Base-by-base conservation (phyloP, 352 stramenopile species). In the Phytophthora fragariaefolia region DNA sequence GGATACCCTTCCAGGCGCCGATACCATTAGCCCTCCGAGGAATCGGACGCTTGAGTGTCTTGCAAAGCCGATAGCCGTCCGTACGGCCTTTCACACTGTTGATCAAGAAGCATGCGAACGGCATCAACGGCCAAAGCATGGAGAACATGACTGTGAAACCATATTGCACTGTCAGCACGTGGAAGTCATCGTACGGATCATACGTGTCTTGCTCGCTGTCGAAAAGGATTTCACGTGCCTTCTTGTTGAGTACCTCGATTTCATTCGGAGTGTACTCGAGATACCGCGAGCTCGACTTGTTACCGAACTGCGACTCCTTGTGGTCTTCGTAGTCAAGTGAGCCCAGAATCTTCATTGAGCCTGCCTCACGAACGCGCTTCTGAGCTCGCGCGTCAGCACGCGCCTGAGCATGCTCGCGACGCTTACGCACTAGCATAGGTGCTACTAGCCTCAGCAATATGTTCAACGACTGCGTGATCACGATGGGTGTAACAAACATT, bases 401-500 rank as follows among this genome's bases (percentile, higher is more conserved):
- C 3, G 74, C 82, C 26, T 87, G 81, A 5, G 83, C 82, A 5
- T 77, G 73, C 57, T 93, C 85, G 10, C 83, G 83, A 17, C 79
- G 78, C 58, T 81, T 83, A 13, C 85, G 84, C n/a, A 92, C 80
- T 7, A 93, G 57, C 24, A 91, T 82, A 2, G 88, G 86, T 17
- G 73, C 74, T 10, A 92, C 74, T n/a, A 93, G 65, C 13, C 82
- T 73, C 9, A 96, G 46, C 23, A 86, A 56, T 28, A 96, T 91
- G 47, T 96, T 96, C 27, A 96, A 73, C 48, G 67, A 76, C 71
- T 96, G 86, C 6, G 88, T 96, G 23, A 96, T 85, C 0, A 96
- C 77, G 53, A 96, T 96, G 9, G 88, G 86, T 2, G 88, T 96
- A 30, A 96, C 79, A 73, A 96, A 96, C 82, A 96, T 93, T 12